Evolutionary conservation across 139 green algal genomes (phyloP).

Genomic region (Tetradesmus lagerheimii): DNA sequence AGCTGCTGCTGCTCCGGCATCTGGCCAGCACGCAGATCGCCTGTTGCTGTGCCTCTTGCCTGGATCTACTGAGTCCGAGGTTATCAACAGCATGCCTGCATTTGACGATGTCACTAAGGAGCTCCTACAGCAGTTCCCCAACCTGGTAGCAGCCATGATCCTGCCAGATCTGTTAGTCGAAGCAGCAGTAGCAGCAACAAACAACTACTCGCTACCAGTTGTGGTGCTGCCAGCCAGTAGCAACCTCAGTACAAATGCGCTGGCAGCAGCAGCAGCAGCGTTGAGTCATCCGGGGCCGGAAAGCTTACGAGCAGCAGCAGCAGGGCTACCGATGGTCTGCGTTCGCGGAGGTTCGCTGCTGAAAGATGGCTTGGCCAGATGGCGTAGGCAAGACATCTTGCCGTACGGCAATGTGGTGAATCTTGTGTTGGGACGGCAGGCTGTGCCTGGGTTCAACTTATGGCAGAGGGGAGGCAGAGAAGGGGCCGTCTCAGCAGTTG

Average conservation of each 20-base stretch:
- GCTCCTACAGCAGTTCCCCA: neutral
- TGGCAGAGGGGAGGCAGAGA: neutral
- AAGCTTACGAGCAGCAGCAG: slow-evolving; percentile 8
- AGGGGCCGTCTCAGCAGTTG: neutral
- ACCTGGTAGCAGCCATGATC: slow-evolving; percentile 4
- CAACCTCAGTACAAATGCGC: neutral
- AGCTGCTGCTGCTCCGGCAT: neutral
- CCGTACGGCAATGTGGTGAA: neutral
- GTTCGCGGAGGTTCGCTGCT: neutral
- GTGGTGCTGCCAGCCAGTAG: slow-evolving; percentile 2
- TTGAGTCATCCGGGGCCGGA: neutral
- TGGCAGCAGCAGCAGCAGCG: slow-evolving; percentile 34
- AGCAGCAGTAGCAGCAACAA: slow-evolving; percentile 8
- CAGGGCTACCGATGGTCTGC: slow-evolving; percentile 22
- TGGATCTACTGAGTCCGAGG: slow-evolving; percentile 5
- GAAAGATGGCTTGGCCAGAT: neutral
- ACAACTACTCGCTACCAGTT: slow-evolving; percentile 23
- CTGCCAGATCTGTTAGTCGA: slow-evolving; percentile 29
- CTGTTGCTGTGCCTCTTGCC: slow-evolving; percentile 29
- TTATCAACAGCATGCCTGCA: slow-evolving; percentile 24
- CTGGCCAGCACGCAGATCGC: neutral
- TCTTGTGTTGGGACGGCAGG: neutral
- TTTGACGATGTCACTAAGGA: slow-evolving; percentile 13
- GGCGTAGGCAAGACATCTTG: neutral
- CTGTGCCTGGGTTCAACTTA: neutral